Evolutionary conservation across 208 protist genomes (phyloP), one percentile per base, ranked within the genome.

Genomic region (Leishmania major): DNA sequence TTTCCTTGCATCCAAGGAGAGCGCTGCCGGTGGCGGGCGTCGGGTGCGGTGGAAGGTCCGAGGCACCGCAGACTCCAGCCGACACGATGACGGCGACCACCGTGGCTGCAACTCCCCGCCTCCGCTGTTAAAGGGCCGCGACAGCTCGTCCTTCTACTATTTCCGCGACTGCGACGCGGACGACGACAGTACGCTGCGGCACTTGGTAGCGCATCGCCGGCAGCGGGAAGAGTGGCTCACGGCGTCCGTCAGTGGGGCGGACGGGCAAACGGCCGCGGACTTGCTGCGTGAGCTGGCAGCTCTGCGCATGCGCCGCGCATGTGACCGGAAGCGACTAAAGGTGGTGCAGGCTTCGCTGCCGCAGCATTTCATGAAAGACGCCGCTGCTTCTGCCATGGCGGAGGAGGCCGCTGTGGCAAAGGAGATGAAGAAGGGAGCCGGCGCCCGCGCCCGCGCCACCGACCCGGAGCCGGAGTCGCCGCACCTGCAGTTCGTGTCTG

Each of bases 281-380:
- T 72, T 89, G 28, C 64, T 89, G 57, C 78, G 59, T 53, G 85
- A 89, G 62, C 77, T 89, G 62, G 64, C 81, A 35, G 35, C 67
- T 15, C 78, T 84, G 57, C 86, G 86, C 35, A 79, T 89, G 80
- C 86, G 86, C 37, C 86, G 86, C 31, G 86, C 86, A 19, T 74
- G 69, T 64, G 84, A 86, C 71, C 85, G 78, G 55, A 67, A 78
- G 25, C 82, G 85, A 19, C 81, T 85, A 28, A 37, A 76, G 4
- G 69, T 57, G 15, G 75, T 76, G 15, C 66, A 82, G 47, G 66
- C 70, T n/a, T 59, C 59, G 11, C 43, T 84, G 15, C 60, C 60
- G 45, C 78, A 62, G 40, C 8, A 59, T 0, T 57, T 69, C 35
- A 7, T 40, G 47, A 73, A 55, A 11, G 73, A 64, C 35, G 51